Evolutionary conservation across 768 basidiomycete genomes (phyloP).

Genomic region (Podaxis rugospora): DNA sequence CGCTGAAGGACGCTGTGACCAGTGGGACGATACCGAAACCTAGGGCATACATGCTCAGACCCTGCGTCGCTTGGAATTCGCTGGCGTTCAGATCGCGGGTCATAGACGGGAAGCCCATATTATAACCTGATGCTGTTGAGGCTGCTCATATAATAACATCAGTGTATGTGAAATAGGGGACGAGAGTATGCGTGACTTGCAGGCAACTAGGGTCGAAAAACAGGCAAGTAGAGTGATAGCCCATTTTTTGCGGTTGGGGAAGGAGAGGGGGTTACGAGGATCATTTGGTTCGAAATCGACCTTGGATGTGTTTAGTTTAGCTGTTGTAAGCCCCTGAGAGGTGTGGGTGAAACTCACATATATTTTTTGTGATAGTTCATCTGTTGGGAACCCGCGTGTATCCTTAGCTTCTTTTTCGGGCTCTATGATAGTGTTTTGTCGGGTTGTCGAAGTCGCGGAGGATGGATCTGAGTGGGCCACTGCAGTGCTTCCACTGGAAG

Average conservation of each 20-base stretch:
- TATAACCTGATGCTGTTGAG: conserved; percentile 47
- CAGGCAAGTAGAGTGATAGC: conserved; percentile 41
- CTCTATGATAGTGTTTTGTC: neutral
- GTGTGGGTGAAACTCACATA: neutral
- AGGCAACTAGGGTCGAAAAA: conserved; percentile 41
- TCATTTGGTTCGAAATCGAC: conserved; percentile 12
- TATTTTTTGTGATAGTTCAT: neutral
- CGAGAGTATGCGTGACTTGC: conserved; percentile 32
- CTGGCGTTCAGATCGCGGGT: conserved; percentile 42
- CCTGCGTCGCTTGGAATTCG: conserved; percentile 40
- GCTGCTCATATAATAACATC: conserved; percentile 29
- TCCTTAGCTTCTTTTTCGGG: neutral
- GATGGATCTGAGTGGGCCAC: neutral
- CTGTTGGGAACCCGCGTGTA: neutral
- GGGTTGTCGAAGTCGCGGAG: neutral
- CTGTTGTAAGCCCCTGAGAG: neutral
- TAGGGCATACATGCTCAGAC: conserved; percentile 48
- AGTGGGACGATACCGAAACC: conserved; percentile 64
- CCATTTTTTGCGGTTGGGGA: conserved; percentile 32
- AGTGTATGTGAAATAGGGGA: neutral
- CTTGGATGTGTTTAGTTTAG: neutral
- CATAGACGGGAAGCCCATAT: conserved; percentile 56
- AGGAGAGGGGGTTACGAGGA: conserved; percentile 16
- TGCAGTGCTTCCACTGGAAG: neutral
- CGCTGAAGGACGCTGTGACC: conserved; percentile 64